Evolutionary conservation across 2,329 filamentous ascomycete species (phyloP).

Genomic region (Aspergillus novoparasiticus): DNA sequence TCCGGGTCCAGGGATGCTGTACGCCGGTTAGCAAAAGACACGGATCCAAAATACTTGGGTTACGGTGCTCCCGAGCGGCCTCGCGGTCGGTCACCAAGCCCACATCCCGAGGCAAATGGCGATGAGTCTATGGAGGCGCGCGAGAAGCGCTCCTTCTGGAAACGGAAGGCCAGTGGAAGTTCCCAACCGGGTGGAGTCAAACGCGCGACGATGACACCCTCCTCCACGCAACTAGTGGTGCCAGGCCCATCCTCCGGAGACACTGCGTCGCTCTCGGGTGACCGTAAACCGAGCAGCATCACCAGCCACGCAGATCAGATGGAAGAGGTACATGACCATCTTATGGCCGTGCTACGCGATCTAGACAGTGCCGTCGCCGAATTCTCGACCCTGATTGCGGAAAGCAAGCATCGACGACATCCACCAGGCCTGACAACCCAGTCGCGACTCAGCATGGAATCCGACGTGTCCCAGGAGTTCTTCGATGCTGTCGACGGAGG

Average conservation of each 20-base stretch:
- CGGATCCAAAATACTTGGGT: constrained; percentile 63
- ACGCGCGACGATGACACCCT: constrained; percentile 44
- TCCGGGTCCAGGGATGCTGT: constrained; percentile 88
- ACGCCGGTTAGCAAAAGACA: constrained; percentile 81
- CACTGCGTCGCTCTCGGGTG: constrained; percentile 28
- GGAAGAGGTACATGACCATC: constrained; percentile 75
- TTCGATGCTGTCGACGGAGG: constrained; percentile 82
- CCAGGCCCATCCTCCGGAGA: constrained; percentile 42
- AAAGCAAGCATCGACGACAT: constrained; percentile 76
- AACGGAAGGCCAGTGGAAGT: constrained; percentile 71
- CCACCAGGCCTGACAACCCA: constrained; percentile 56
- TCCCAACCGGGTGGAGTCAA: constrained; percentile 39
- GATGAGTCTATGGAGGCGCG: constrained; percentile 39
- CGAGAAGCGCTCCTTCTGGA: constrained; percentile 84
- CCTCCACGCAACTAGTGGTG: constrained; percentile 57
- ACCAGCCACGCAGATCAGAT: constrained; percentile 53
- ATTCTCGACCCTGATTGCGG: constrained; percentile 74
- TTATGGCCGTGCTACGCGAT: constrained; percentile 79
- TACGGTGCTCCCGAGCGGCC: constrained; percentile 26
- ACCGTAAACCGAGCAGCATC: constrained; percentile 38
- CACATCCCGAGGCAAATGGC: constrained; percentile 35
- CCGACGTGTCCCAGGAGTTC: constrained; percentile 82
- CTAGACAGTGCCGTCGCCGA: constrained; percentile 81
- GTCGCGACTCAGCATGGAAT: constrained; percentile 74
- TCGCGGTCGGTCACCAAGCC: constrained; percentile 39